These are phyloP conservation scores for Cutaneotrichosporon spelunceum DNA, from an alignment of 1,284 basidiomycete genomes.

Conservation along the genomic window DNA sequence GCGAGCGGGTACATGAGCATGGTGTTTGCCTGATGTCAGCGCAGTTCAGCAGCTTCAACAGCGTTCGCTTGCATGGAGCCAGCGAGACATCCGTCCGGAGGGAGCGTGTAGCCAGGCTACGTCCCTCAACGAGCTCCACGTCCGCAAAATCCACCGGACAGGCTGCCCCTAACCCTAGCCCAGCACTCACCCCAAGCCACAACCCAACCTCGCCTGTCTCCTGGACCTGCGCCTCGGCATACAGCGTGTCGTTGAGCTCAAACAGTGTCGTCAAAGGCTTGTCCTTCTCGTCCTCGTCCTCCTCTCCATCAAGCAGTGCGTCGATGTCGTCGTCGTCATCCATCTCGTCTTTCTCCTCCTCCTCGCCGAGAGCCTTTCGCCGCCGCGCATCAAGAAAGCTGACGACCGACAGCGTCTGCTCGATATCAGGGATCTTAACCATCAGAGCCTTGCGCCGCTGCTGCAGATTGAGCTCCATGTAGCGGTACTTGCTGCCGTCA, in stretches of 20 bases:
- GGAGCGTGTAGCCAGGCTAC: too few relatives aligned
- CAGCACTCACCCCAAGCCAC: constrained; percentile 83
- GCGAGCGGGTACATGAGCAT: constrained; percentile 93
- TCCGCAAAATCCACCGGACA: too few relatives aligned
- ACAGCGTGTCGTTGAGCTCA: constrained; percentile 94
- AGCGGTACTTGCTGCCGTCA: constrained; percentile 83
- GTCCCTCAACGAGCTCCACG: too few relatives aligned
- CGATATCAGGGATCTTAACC: constrained; percentile 95
- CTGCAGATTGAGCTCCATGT: constrained; percentile 87
- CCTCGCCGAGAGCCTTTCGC: constrained; percentile 49
- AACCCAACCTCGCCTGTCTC: constrained; percentile 85
- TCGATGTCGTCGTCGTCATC: constrained; percentile 52
- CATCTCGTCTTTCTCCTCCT: constrained; percentile 45
- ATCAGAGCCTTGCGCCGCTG: constrained; percentile 76
- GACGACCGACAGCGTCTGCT: constrained; percentile 88
- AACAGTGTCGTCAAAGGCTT: constrained; percentile 76
- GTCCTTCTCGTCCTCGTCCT: constrained; percentile 50
- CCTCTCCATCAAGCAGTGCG: constrained; percentile 54
- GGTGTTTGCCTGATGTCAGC: constrained; percentile 73
- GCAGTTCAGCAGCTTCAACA: too few relatives aligned
- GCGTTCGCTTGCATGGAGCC: too few relatives aligned
- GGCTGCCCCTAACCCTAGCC: too few relatives aligned
- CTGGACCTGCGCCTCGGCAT: constrained; percentile 81
- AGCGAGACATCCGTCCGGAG: too few relatives aligned
- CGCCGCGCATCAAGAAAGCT: constrained; percentile 71